Conservation (phyloP, 352 stramenopile genomes). For the Phytophthora boehmeriae region DNA sequence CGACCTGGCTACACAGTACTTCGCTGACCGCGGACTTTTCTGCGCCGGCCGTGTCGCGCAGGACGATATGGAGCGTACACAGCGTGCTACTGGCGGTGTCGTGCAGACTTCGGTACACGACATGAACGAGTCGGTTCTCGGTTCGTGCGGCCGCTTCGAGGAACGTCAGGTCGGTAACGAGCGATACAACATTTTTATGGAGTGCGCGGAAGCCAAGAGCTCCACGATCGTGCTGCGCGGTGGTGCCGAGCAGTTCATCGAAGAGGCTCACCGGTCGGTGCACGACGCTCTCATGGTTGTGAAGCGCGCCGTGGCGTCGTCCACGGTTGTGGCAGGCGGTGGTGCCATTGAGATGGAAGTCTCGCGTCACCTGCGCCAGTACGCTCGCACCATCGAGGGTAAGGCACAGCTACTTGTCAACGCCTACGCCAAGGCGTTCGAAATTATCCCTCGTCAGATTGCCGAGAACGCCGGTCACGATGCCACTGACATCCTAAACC, state of each 20-base stretch:
- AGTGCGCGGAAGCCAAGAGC: conserved; percentile 94
- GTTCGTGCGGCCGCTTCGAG: conserved; percentile 96
- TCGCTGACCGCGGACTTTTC: conserved; percentile 98
- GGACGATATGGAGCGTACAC: conserved; percentile 97
- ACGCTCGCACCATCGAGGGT: conserved; percentile 96
- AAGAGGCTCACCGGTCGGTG: conserved; percentile 97
- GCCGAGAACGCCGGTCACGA: conserved; percentile 99
- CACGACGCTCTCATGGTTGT: conserved; percentile 99
- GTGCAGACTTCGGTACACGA: conserved; percentile 95
- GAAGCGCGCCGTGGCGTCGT: conserved; percentile 94
- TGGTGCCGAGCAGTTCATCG: conserved; percentile 98
- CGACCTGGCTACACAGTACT: conserved; percentile 99
- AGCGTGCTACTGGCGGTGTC: conserved; percentile 94
- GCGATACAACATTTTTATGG: conserved; percentile 99
- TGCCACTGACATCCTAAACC: conserved; percentile 98
- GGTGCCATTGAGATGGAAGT: conserved; percentile 94
- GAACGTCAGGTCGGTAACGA: conserved; percentile 98
- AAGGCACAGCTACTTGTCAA: conserved; percentile 98
- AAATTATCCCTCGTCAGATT: conserved; percentile 98
- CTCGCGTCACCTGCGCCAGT: conserved; percentile 90
- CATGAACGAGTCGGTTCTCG: conserved; percentile 91
- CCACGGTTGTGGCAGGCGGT: conserved; percentile 91
- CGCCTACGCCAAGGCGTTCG: conserved; percentile 96
- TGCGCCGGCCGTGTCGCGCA: conserved; percentile 97
- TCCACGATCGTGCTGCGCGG: conserved; percentile 98